Percentiles rank a stretch among this genome's conserved stretches.
Evolutionary conservation across 177 flowering plant genomes (phyloP).

Genomic region (Telopea speciosissima): DNA sequence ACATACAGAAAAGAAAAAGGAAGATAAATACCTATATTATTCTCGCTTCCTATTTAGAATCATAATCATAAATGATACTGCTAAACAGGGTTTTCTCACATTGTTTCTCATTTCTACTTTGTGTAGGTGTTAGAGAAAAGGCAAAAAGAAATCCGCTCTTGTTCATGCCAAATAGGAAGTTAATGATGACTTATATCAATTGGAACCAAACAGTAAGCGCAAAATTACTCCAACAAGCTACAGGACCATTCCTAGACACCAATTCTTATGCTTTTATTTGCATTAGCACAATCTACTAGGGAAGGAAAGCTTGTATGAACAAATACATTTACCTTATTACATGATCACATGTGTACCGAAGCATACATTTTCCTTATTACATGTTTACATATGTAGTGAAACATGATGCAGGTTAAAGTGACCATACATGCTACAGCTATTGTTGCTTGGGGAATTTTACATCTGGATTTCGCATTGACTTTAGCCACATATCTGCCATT

Average conservation of each 20-base stretch:
- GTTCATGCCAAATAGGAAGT: too few relatives aligned
- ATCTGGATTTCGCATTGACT: constrained; percentile 82
- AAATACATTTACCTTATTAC: neutral
- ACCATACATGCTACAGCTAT: neutral
- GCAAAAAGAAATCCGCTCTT: too few relatives aligned
- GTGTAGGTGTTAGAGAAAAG: too few relatives aligned
- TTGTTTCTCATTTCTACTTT: too few relatives aligned
- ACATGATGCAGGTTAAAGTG: neutral
- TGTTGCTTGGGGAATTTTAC: constrained; percentile 50
- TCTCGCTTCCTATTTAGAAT: too few relatives aligned
- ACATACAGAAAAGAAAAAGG: too few relatives aligned
- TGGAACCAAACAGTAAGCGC: too few relatives aligned
- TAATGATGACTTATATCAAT: too few relatives aligned
- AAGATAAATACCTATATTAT: too few relatives aligned
- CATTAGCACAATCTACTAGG: neutral
- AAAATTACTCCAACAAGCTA: neutral
- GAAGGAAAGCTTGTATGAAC: neutral
- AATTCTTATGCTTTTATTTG: neutral
- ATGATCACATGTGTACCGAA: neutral
- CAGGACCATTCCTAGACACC: neutral
- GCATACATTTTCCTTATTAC: neutral
- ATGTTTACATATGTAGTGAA: neutral
- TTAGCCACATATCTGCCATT: constrained; percentile 97
- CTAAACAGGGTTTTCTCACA: too few relatives aligned
- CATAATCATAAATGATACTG: too few relatives aligned